A percentile compares a stretch with the other conserved stretches of the same genome.
Evolutionary conservation across 2,329 filamentous ascomycete genomes (phyloP).

Genomic region (Calonectria pseudoturangicola): DNA sequence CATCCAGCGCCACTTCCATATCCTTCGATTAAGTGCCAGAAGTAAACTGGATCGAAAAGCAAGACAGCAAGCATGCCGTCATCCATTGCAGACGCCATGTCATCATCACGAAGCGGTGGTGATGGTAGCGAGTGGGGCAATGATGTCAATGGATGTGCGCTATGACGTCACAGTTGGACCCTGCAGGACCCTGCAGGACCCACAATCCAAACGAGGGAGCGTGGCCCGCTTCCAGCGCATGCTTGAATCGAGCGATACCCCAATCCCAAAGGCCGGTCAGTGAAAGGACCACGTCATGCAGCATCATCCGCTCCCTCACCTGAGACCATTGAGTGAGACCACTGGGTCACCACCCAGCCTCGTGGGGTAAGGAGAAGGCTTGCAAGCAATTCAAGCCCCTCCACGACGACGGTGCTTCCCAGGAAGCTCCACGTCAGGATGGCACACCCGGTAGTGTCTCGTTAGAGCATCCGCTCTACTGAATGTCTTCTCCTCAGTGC

Average conservation of each 20-base stretch:
- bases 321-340: slow-evolving; percentile 31
- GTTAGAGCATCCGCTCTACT: slow-evolving; percentile 96
- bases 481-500: slow-evolving; percentile 97
- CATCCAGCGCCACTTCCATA: slow-evolving; percentile 45
- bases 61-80: slow-evolving; percentile 38
- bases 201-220: slow-evolving; percentile 40
- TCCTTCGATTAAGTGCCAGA: slow-evolving; percentile 44
- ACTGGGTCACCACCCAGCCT: slow-evolving; percentile 28
- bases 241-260: slow-evolving; percentile 44
- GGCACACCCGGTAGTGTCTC: slow-evolving; percentile 94
- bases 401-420: slow-evolving; percentile 72
- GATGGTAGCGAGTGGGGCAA: slow-evolving; percentile 33
- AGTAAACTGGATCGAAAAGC: slow-evolving; percentile 41
- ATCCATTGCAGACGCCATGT: slow-evolving; percentile 51
- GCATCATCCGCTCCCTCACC: slow-evolving; percentile 50
- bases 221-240: slow-evolving; percentile 18
- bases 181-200: slow-evolving; percentile 58
- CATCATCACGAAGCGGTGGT: slow-evolving; percentile 49
- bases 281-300: slow-evolving; percentile 53
- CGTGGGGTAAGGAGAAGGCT: neutral
- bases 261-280: slow-evolving; percentile 48
- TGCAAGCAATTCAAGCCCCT: slow-evolving; percentile 43
- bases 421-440: slow-evolving; percentile 90
- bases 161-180: slow-evolving; percentile 45
- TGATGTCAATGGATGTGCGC: slow-evolving; percentile 54